Conservation (phyloP, 768 basidiomycete genomes). For the Auricularia sp. region DNA sequence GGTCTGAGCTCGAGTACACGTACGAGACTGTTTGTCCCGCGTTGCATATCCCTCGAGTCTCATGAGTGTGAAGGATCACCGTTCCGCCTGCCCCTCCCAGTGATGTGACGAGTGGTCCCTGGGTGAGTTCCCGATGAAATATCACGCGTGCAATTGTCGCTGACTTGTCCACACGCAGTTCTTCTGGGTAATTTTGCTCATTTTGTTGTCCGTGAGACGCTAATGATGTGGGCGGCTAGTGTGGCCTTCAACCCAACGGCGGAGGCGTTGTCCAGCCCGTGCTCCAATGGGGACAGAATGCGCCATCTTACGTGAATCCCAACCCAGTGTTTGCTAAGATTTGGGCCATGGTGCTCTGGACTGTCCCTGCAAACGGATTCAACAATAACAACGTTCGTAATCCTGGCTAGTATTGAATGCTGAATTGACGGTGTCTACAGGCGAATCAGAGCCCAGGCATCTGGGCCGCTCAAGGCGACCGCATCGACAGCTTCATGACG, state of each 20-base stretch:
- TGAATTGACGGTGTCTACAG: background rate
- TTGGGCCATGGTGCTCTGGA: slow-evolving; percentile 1
- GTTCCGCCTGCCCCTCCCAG: background rate
- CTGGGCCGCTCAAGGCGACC: slow-evolving; percentile 1
- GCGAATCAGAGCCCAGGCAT: background rate
- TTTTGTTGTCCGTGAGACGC: background rate
- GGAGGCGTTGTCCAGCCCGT: slow-evolving; percentile 5
- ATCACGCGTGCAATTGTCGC: background rate
- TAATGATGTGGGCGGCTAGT: background rate
- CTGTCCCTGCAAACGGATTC: background rate
- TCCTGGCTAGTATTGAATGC: background rate
- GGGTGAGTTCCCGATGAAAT: background rate
- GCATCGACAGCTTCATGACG: background rate
- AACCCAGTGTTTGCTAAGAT: slow-evolving; percentile 1
- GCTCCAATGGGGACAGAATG: slow-evolving; percentile 1
- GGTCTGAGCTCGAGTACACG: slow-evolving; percentile 3
- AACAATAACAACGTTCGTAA: slow-evolving; percentile 2
- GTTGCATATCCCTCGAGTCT: no score
- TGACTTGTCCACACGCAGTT: background rate
- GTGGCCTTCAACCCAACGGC: slow-evolving; percentile 1
- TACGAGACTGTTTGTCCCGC: background rate
- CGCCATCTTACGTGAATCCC: background rate
- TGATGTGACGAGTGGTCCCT: background rate
- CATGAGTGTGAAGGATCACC: background rate
- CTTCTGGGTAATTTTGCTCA: background rate